Evolutionary conservation across 2,329 filamentous ascomycete genomes (phyloP).

Genomic region (Colletotrichum somersetense): DNA sequence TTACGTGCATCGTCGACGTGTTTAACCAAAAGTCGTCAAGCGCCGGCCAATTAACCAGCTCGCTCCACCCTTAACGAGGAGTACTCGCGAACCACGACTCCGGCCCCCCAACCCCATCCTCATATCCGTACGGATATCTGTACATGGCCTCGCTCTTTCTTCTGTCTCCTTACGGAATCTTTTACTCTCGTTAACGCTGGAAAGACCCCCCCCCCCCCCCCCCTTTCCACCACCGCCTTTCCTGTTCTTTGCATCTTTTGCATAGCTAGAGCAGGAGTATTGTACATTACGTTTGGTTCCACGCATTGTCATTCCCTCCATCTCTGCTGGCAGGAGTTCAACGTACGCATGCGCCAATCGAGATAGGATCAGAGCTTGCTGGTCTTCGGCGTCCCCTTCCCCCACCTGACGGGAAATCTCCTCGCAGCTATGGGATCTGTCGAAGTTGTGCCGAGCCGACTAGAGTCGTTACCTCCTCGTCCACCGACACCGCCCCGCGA

Average conservation of each 20-base stretch:
- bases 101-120: slow-evolving; percentile 3
- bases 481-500: slow-evolving; percentile 78
- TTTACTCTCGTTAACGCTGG: slow-evolving; percentile 23
- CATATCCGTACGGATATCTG: slow-evolving; percentile 9
- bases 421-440: slow-evolving; percentile 56
- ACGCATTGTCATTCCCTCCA: slow-evolving; percentile 14
- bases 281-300: slow-evolving; percentile 21
- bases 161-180: slow-evolving; percentile 20
- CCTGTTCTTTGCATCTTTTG: slow-evolving; percentile 1
- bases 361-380: slow-evolving; percentile 24
- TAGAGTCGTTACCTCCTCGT: slow-evolving; percentile 68
- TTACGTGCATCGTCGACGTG: slow-evolving; percentile 44
- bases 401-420: slow-evolving; percentile 33
- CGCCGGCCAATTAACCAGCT: slow-evolving; percentile 38
- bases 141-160: slow-evolving; percentile 27
- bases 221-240: slow-evolving; percentile 2
- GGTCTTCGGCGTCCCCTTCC: slow-evolving; percentile 25
- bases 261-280: slow-evolving; percentile 11
- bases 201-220: slow-evolving; percentile 7
- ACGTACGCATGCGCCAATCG: slow-evolving; percentile 32
- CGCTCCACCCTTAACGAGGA: slow-evolving; percentile 25
- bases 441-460: slow-evolving; percentile 54
- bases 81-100: slow-evolving; percentile 21
- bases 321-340: slow-evolving; percentile 26
- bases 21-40: slow-evolving; percentile 37